A percentile compares a stretch with the other conserved stretches of the same genome.
These are phyloP conservation scores for Nyssa sinensis DNA, from an alignment of 148 eudicot species.

Conservation along the genomic window DNA sequence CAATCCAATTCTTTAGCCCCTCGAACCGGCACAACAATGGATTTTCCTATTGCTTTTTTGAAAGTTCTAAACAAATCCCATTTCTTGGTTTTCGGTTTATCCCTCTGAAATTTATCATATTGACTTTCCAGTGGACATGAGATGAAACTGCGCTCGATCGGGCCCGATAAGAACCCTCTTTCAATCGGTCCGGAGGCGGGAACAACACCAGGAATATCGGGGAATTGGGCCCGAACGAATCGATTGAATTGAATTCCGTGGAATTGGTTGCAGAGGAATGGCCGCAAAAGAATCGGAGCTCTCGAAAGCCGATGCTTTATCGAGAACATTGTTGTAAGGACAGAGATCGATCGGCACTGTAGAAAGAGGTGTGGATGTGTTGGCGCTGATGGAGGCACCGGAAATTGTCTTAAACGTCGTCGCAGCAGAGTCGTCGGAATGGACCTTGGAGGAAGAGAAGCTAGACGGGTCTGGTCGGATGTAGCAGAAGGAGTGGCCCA, in stretches of 20 bases:
- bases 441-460: constrained; percentile 4
- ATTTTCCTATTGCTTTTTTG: constrained; percentile 40
- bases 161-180: constrained; percentile 61
- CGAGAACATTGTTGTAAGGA: constrained; percentile 13
- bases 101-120: constrained; percentile 32
- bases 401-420: constrained; percentile 52
- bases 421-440: constrained; percentile 6
- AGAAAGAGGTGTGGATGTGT: constrained; percentile 57
- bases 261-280: constrained; percentile 63
- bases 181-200: constrained; percentile 48
- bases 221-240: constrained; percentile 49
- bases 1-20: neutral
- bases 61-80: constrained; percentile 45
- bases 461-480: constrained; percentile 34
- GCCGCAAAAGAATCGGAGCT: constrained; percentile 56
- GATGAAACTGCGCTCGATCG: constrained; percentile 49
- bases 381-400: constrained; percentile 70
- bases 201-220: constrained; percentile 7
- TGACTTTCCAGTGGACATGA: constrained; percentile 60
- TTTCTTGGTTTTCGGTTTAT: constrained; percentile 38
- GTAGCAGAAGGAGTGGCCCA: constrained; percentile 63
- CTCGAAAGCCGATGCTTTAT: constrained; percentile 51
- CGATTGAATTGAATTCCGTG: constrained; percentile 27
- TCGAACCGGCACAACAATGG: constrained; percentile 13
- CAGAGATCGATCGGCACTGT: constrained; percentile 26